Percentiles rank a stretch among this genome's conserved stretches.
Evolutionary conservation across 225 moss, liverwort and hornwort species (phyloP).

Genomic region (Takakia lepidozioides): DNA sequence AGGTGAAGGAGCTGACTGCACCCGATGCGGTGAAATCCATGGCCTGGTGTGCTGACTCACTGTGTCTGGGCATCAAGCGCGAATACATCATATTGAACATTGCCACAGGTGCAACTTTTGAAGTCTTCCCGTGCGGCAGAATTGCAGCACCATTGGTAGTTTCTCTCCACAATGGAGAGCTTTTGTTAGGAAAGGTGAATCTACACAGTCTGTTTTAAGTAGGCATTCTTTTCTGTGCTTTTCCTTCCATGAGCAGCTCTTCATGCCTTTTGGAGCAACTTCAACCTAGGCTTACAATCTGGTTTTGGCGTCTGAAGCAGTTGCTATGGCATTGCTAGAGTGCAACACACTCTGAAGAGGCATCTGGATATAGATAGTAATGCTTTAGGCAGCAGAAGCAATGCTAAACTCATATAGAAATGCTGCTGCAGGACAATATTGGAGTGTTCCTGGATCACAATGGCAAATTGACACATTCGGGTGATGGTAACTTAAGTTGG

Average conservation of each 20-base stretch:
- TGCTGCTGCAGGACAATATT: slow-evolving; percentile 75
- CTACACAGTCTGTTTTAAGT: too few species aligned
- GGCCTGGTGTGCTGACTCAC: slow-evolving; percentile 83
- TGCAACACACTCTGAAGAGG: too few species aligned
- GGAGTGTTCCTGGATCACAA: slow-evolving; percentile 85
- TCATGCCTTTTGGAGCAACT: too few species aligned
- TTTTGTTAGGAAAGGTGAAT: slow-evolving; percentile 91
- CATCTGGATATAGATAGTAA: too few species aligned
- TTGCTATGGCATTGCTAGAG: too few species aligned
- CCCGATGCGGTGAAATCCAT: slow-evolving; percentile 88
- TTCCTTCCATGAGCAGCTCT: too few species aligned
- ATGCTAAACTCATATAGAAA: background rate
- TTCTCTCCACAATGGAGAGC: slow-evolving; percentile 68
- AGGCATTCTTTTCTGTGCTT: too few species aligned
- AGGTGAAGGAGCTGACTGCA: slow-evolving; percentile 73
- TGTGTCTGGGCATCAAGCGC: slow-evolving; percentile 72
- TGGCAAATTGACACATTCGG: slow-evolving; percentile 74
- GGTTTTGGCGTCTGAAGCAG: too few species aligned
- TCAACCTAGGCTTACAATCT: too few species aligned
- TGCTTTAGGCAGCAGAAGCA: background rate
- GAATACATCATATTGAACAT: slow-evolving; percentile 86
- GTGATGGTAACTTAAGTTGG: slow-evolving; percentile 86
- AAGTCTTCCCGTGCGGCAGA: slow-evolving; percentile 86
- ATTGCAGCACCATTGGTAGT: slow-evolving; percentile 63
- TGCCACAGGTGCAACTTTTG: slow-evolving; percentile 57